Base-by-base conservation (phyloP, 1,284 basidiomycete genomes). In the Tilletia walkeri region DNA sequence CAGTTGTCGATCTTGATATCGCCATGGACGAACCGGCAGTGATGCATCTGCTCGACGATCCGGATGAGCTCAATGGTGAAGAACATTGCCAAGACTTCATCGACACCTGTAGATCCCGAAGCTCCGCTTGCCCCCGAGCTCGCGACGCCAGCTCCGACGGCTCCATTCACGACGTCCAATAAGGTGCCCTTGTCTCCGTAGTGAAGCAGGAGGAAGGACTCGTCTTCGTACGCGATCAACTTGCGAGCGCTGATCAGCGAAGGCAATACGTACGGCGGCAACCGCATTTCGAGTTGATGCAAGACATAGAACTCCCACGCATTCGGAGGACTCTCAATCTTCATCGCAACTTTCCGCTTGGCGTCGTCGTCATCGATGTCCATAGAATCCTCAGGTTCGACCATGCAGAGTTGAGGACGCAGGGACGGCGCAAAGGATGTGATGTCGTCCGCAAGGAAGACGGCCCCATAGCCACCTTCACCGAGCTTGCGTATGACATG, bases 1-100 rank as follows among this genome's bases (percentile, higher is more conserved):
- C 95, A 97, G 85, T 99, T 99, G 86, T 99, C 96, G 82, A 98
- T 97, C 87, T 99, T 99, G 78, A 99, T 88, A 85, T 99, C 96
- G 54, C 96, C 95, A 80, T 99, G 96, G 76, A 99, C 91, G 85
- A 98, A 91, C 18, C 92, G 91, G 0, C 87, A 86, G 9, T 84
- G 73, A 84, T 99, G 96, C 83, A 98, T 88, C 30, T 87, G 89
- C 80, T 96, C 93, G 65, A 98, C 85, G 12, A 92, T 85, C 24
- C 90, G 90, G 67, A 98, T 85, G 20, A 99, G 88, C 84, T 99
- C 95, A 78, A 95, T 88, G 39, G 91, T 87, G 87, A 99, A 99
- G 88, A 99, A 99, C 82, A 96, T 89, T 67, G 94, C 94, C 63
- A 99, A 87, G 6, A 96, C 88, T 82, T 99, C 96, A 78, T 98